Evolutionary conservation across 2,329 filamentous ascomycete genomes (phyloP).

Genomic region (Laburnicola sp.): DNA sequence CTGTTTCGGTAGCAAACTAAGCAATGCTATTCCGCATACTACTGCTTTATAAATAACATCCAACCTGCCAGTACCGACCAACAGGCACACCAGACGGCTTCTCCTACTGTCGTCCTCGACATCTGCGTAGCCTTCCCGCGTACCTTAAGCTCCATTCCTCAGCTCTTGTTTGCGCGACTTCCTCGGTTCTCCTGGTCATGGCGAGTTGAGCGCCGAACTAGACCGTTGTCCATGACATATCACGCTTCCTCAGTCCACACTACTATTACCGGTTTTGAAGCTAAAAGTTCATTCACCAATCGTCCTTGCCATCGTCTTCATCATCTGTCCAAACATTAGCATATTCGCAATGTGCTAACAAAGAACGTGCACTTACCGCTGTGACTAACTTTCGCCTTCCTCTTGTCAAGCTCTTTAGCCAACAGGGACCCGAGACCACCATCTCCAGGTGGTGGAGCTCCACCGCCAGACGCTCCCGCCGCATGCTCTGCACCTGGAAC

Average conservation of each 20-base stretch:
- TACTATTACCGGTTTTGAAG: neutral
- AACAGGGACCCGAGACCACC: constrained; percentile 57
- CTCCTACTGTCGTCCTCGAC: neutral
- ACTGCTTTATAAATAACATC: neutral
- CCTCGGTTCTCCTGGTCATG: no score
- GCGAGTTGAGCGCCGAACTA: neutral
- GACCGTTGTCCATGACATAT: neutral
- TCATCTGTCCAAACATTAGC: constrained; percentile 62
- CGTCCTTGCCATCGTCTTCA: constrained; percentile 70
- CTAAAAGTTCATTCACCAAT: constrained; percentile 58
- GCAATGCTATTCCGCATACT: neutral
- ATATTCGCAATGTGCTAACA: constrained; percentile 11
- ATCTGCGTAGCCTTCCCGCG: neutral
- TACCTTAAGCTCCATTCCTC: no score
- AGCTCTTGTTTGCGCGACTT: no score
- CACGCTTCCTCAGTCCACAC: neutral
- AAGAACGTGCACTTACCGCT: constrained; percentile 67
- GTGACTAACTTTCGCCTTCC: constrained; percentile 91
- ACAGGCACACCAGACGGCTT: neutral
- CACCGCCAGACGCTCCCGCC: constrained; percentile 54
- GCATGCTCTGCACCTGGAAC: constrained; percentile 55
- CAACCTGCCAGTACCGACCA: neutral
- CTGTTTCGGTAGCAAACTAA: neutral
- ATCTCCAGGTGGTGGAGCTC: constrained; percentile 26
- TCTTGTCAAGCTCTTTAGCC: constrained; percentile 79